A percentile compares a stretch with the other conserved stretches of the same genome.
phyloP scores from a whole-genome alignment of 1,139 yeast species.

The Ogataea hybrid region DNA sequence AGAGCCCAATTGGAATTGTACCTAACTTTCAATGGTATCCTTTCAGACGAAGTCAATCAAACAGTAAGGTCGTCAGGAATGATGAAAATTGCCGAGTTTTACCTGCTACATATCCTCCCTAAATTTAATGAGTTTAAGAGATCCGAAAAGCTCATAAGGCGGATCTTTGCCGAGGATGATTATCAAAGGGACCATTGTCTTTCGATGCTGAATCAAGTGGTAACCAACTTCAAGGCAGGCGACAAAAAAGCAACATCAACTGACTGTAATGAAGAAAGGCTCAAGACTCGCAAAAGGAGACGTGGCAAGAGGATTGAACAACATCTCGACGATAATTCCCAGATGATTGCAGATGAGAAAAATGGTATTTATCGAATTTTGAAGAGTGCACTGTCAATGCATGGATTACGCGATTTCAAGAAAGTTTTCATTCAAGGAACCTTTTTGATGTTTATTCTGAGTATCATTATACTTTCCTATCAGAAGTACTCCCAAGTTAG shows the following conservation, averaged over 20 bases:
- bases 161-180: constrained; percentile 11
- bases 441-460: too few relatives aligned
- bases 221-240: too few relatives aligned
- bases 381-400: too few relatives aligned
- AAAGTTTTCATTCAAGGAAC: too few relatives aligned
- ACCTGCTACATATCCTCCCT: constrained; percentile 25
- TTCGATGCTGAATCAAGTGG: constrained; percentile 15
- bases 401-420: too few relatives aligned
- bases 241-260: neutral
- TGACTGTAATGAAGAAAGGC: too few relatives aligned
- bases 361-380: too few relatives aligned
- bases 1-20: constrained; percentile 24
- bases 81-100: constrained; percentile 25
- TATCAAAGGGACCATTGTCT: constrained; percentile 2
- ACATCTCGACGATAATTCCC: neutral
- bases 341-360: too few relatives aligned
- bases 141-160: constrained; percentile 19
- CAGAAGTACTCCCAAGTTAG: constrained; percentile 14
- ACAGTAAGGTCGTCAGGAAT: constrained; percentile 4
- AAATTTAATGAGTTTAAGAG: constrained; percentile 18
- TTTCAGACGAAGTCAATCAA: constrained; percentile 20
- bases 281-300: constrained; percentile 4
- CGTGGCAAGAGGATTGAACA: neutral
- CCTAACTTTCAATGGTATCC: constrained; percentile 15
- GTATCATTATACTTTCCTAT: constrained; percentile 9